Evolutionary conservation across 2,329 filamentous ascomycete species (phyloP), one percentile per base, ranked within the genome.

Genomic region (Colletotrichum filicis): DNA sequence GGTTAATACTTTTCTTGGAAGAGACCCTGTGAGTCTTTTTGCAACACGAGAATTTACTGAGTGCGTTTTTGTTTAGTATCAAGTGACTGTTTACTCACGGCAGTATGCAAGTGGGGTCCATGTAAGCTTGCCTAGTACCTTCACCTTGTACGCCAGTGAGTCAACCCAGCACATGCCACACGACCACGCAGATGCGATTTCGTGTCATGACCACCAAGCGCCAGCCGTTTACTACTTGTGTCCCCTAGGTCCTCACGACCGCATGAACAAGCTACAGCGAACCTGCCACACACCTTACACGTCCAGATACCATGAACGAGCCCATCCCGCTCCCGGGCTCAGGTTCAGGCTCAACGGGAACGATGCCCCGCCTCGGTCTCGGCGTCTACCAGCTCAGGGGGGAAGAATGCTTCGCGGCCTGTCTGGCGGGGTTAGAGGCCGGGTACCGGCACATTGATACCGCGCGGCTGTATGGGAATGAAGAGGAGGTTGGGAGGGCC

Each of bases 351-450:
- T 77, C 79, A 1, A 62, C 26, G 37, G 53, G 26, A 11, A 71
- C 70, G 16, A 92, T 94, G 22, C 93, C 93, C 28, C 87, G 86
- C 32, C 86, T 95, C 11, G 93, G 92, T 14, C 94, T 94, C 77
- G 93, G 93, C 62, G 92, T 94, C 73, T 95, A 93, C 82, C 88
- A 87, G 73, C 90, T 91, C 6, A 85, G 85, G 3, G 79, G 84
- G 49, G 79, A 87, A 55, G 84, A 85, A 74, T 93, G 91, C 80
- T 84, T 87, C 11, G 79, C 86, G 42, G 92, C 92, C 1, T 91
- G 89, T 75, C 82, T 89, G 4, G 84, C 85, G 57, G 93, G 91
- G 1, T 82, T 93, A 64, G 82, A 85, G 49, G 80, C 82, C 9
- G 90, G 90, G 35, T 92, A 92, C 79, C 87, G 90, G 46, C 90